Evolutionary conservation across 345 rosid genomes (phyloP).

Genomic region (Erucastrum elatum): DNA sequence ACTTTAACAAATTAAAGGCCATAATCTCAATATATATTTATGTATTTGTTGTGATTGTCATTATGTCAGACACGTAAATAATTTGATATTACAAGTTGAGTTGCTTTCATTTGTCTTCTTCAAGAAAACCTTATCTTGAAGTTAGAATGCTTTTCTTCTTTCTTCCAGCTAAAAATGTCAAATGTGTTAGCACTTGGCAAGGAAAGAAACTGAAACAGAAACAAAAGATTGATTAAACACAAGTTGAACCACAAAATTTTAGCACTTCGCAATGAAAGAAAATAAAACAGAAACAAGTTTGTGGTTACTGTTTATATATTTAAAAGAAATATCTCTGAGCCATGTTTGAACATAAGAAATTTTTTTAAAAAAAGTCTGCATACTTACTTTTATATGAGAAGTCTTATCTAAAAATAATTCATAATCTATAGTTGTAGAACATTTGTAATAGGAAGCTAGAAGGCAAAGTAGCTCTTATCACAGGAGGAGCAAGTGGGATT

Average conservation of each 20-base stretch:
- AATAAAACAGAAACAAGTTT: background rate
- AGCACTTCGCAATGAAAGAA: background rate
- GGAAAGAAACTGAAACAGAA: background rate
- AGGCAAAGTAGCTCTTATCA: conserved; percentile 78
- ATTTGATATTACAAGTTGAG: background rate
- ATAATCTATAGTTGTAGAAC: background rate
- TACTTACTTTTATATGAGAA: background rate
- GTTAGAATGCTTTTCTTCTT: conserved; percentile 16
- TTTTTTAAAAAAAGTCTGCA: background rate
- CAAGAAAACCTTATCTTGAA: conserved; percentile 18
- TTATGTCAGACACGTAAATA: background rate
- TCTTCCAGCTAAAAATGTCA: conserved; percentile 14
- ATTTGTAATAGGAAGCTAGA: conserved; percentile 59
- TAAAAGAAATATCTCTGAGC: background rate
- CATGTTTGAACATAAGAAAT: background rate
- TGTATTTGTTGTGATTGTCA: background rate
- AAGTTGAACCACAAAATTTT: background rate
- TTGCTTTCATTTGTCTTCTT: background rate
- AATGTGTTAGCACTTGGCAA: background rate
- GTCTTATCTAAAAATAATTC: background rate
- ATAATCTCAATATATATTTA: background rate
- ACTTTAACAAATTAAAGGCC: background rate
- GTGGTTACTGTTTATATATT: background rate
- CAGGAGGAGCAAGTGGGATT: conserved; percentile 90
- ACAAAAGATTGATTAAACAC: background rate